These are phyloP conservation scores for Fusarium sp. DNA, from an alignment of 2,329 filamentous ascomycete species.

Conservation along the genomic window DNA sequence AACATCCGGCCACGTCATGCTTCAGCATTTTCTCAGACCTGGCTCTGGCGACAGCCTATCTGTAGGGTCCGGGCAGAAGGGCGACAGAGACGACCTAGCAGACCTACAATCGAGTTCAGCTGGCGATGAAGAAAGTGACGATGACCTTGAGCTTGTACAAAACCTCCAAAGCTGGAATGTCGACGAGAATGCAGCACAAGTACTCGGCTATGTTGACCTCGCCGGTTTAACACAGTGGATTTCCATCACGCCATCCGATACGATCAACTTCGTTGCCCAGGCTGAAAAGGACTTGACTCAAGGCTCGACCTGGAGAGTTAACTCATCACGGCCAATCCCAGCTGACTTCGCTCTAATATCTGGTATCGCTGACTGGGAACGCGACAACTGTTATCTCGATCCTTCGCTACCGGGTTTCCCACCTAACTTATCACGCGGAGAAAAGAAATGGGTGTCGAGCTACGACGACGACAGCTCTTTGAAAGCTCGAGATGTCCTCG, in stretches of 20 bases:
- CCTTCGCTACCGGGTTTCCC: too few species aligned
- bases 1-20: constrained; percentile 7
- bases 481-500: too few species aligned
- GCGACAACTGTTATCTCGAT: neutral
- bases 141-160: constrained; percentile 4
- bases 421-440: too few species aligned
- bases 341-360: neutral
- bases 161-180: neutral
- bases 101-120: too few species aligned
- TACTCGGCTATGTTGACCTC: neutral
- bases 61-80: neutral
- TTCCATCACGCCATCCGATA: neutral
- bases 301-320: neutral
- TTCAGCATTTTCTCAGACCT: constrained; percentile 7
- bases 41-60: neutral
- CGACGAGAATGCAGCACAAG: too few species aligned
- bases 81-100: too few species aligned
- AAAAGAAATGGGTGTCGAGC: too few species aligned
- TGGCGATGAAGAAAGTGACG: neutral
- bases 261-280: constrained; percentile 1
- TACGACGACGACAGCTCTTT: too few species aligned
- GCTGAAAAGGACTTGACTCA: neutral
- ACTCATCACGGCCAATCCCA: neutral
- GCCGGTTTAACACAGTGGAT: neutral
- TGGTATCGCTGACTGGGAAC: neutral